Evolutionary conservation across 2,329 filamentous ascomycete species (phyloP), one percentile per base, ranked within the genome.

Genomic region (Furcasterigmium sp.): DNA sequence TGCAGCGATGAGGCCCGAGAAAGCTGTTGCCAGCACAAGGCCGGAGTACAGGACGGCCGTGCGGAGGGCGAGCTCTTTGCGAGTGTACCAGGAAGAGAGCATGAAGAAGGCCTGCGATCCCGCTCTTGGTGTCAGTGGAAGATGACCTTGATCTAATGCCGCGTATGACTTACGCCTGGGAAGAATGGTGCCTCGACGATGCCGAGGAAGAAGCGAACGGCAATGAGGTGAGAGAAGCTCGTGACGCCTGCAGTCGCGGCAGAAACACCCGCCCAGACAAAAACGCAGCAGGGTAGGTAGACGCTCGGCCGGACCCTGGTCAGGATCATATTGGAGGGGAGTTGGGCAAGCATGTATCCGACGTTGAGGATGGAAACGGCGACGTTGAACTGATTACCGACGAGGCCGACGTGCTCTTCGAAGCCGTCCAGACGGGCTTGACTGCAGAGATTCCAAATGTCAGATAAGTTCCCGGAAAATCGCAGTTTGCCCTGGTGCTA

Each of bases 61-160:
- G 10, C 82, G 72, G 9, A 84, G 64, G 8, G 75, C 78, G 1
- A 86, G 67, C 56, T 86, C 85, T 50, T 79, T 78, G 34, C 82
- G 72, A 0, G 81, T 47, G 40, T 45, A 49, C 32, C 32, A 35
- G 7, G 32, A 5, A 4, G 32, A 35, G 11, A 49, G 36, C 25
- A 47, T 41, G 4, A 41, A 46, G 7, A 46, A 42, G 18, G 47
- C 35, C 14, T 45, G 39, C 14, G 41, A 28, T 19, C 46, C 46
- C 23, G 39, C 44, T n/a, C n/a, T 11, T 41, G 45, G 8, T 41
- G 44, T 30, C 46, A 49, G 39, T 40, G 42, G 23, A 42, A n/a
- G n/a, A 32, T 14, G 8, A 32, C 29, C 8, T 8, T 5, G 29
- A 8, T 32, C 5, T 8, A 6, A 8, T 14, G 11, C 29, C 5